Base-by-base conservation (phyloP, 176 grass and related monocot species). In the Themeda triandra region DNA sequence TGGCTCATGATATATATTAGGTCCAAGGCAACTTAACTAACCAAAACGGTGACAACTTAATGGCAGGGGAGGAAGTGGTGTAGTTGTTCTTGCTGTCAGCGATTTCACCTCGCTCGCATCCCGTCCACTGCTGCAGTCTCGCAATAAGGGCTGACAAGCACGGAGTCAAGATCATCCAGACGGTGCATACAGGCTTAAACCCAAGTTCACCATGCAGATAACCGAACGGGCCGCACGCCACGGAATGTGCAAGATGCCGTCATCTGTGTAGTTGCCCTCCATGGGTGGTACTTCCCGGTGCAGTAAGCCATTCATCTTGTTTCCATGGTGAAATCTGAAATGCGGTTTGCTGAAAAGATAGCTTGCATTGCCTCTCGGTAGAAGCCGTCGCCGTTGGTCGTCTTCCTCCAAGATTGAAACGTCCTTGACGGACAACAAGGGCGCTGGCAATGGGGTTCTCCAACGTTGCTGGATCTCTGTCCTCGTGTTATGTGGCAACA, bases 351-450 rank as follows among this genome's bases (percentile, higher is more conserved):
- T 85, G 69, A 80, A 35, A n/a, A n/a, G 12, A 25, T 0, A 23
- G 32, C 13, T 8, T 86, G 28, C 23, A 19, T 73, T 89, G 32
- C 71, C 37, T 75, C 10, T 80, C 90, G 81, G 86, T 95, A 93
- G 96, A 98, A 92, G 96, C 96, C 11, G 89, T 98, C 67, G 96
- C 96, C 63, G 96, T 95, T 4, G 96, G 93, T 44, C 82, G 96
- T 98, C 96, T 10, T 98, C 95, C 56, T 91, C 96, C 39, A 30
- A 95, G 88, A 87, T 98, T 95, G 44, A 90, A 85, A 58, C 85
- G n/a, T n/a, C n/a, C n/a, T 98, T 25, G 91, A 98, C 28, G 96
- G 96, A n/a, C 15, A 95, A 95, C 60, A 98, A 98, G 93, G 96
- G 95, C 95, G 96, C 67, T 98, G 18, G 96, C 96, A 0, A 95